Base-by-base conservation (phyloP, 2,329 filamentous ascomycete genomes). In the Lasiodiplodia theobromae region DNA sequence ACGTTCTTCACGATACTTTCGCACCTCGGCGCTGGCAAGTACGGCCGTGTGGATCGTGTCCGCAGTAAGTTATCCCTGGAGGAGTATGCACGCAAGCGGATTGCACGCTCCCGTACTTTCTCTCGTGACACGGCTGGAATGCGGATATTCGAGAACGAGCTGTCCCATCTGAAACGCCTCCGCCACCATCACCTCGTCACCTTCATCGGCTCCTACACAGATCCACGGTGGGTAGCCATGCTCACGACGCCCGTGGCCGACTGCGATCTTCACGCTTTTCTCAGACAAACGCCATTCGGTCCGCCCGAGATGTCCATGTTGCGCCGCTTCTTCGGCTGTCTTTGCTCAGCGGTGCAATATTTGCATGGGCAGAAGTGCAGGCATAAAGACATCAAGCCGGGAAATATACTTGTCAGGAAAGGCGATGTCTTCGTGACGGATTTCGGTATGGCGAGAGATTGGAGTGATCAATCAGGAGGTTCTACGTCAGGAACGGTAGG, bases 361-460 rank as follows among this genome's bases (percentile, higher is more conserved):
- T 58, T 77, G 16, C 75, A 78, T 63, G 60, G 66, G 11, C 52
- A 72, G 16, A 70, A 71, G 4, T 70, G 76, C 28, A 70, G 74
- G 28, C 74, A 78, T 60, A 77, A 74, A 66, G 75, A 77, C 63
- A 75, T 78, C 57, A 78, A 77, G 62, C 76, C 76, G 16, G 44
- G 52, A 10, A 79, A 78, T 52, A 77, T 78, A 31, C 71, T 78
- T 10, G 70, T 77, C 28, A 44, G 73, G 44, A 23, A 66, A 14
- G 70, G 70, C 2, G 70, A 69, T 2, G 66, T 76, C 25, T 64
- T 76, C 6, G 69, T 77, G 37, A 71, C 74, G 6, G 76, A 78
- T 64, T 78, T 78, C 69, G 73, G 77, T 11, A 63, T 74, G 14
- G 72, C 71, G 16, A 54, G 64, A 3, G 71, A 73, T 64, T 75